Conservation (phyloP, 1,139 yeast species). For the Taphrina betulina region DNA sequence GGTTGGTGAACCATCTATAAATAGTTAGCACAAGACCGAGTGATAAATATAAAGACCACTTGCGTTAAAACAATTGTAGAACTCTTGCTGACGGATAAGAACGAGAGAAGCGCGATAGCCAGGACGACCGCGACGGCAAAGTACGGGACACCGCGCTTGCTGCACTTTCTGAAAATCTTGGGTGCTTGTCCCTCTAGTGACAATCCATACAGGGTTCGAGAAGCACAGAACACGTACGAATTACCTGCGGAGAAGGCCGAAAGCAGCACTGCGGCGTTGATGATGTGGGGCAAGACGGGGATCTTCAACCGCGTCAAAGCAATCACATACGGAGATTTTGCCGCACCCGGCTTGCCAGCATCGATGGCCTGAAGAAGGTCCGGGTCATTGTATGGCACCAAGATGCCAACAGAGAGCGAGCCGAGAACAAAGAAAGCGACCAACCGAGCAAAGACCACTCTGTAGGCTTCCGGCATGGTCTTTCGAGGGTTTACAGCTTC, state of each 20-base stretch:
- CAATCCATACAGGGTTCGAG: slow-evolving; percentile 61
- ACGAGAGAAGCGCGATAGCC: slow-evolving; percentile 55
- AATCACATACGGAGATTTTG: slow-evolving; percentile 72
- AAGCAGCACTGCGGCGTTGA: slow-evolving; percentile 70
- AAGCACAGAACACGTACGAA: slow-evolving; percentile 64
- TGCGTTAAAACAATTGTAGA: slow-evolving; percentile 73
- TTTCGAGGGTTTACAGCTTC: slow-evolving; percentile 80
- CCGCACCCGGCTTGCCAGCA: slow-evolving; percentile 46
- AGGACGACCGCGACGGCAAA: slow-evolving; percentile 51
- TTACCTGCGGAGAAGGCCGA: slow-evolving; percentile 72
- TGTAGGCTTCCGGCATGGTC: slow-evolving; percentile 80
- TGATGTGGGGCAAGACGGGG: slow-evolving; percentile 65
- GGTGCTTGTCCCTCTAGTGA: slow-evolving; percentile 66
- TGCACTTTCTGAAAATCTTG: slow-evolving; percentile 54
- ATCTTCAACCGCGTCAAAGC: slow-evolving; percentile 70
- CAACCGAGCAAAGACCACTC: slow-evolving; percentile 78
- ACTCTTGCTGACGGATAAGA: slow-evolving; percentile 61
- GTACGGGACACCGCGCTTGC: slow-evolving; percentile 58
- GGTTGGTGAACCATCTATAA: slow-evolving; percentile 83
- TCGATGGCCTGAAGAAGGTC: slow-evolving; percentile 41
- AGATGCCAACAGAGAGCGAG: slow-evolving; percentile 43
- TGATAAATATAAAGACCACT: too few species aligned
- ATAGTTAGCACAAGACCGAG: too few species aligned
- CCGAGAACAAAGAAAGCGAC: slow-evolving; percentile 64
- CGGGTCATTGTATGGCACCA: slow-evolving; percentile 76